phyloP scores from a whole-genome alignment of 2,329 filamentous ascomycete species.

The Bipolaris victoriae region DNA sequence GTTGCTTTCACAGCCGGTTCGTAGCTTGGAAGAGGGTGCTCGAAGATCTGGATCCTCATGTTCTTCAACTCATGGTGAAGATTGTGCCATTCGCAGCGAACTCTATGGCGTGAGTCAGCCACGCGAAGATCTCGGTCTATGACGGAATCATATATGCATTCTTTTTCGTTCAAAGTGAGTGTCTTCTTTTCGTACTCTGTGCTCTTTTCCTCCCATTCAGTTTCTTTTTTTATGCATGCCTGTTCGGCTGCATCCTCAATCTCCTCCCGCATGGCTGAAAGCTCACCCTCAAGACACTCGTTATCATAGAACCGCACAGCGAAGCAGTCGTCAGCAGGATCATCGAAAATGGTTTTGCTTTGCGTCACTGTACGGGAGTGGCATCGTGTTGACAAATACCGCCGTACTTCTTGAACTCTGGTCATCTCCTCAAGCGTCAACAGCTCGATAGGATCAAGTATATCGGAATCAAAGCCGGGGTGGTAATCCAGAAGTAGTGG shows the following conservation, averaged over 20 bases:
- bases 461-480: slow-evolving; percentile 57
- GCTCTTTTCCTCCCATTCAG: slow-evolving; percentile 48
- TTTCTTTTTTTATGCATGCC: slow-evolving; percentile 45
- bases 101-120: slow-evolving; percentile 16
- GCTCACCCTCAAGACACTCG: slow-evolving; percentile 22
- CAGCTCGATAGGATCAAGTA: slow-evolving; percentile 64
- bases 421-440: slow-evolving; percentile 55
- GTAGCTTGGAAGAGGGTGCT: slow-evolving; percentile 57
- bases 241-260: slow-evolving; percentile 47
- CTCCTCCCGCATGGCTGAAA: slow-evolving; percentile 39
- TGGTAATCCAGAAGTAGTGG: slow-evolving; percentile 60
- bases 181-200: slow-evolving; percentile 10
- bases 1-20: slow-evolving; percentile 50
- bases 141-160: slow-evolving; percentile 44
- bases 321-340: slow-evolving; percentile 52
- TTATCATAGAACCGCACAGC: slow-evolving; percentile 55
- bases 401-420: slow-evolving; percentile 58
- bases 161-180: slow-evolving; percentile 35
- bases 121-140: slow-evolving; percentile 11
- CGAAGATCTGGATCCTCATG: slow-evolving; percentile 56
- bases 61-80: slow-evolving; percentile 44
- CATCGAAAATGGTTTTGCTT: slow-evolving; percentile 57
- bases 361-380: slow-evolving; percentile 10
- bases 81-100: slow-evolving; percentile 55
- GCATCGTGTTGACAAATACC: slow-evolving; percentile 54